phyloP scores from a whole-genome alignment of 257 asterid species.

The Solanum raphanifolium region DNA sequence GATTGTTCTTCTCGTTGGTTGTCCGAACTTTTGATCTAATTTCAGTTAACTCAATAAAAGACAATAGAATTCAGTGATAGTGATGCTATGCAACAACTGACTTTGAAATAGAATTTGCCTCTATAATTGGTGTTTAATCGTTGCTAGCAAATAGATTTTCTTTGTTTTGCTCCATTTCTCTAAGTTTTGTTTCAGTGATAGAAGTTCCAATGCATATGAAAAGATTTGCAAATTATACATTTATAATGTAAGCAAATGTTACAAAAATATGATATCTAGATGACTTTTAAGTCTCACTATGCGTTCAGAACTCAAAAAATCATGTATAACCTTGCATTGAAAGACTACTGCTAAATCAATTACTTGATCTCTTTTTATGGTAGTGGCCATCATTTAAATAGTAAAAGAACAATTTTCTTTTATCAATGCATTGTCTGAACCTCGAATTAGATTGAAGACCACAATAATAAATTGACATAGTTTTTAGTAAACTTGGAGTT shows the following conservation, averaged over 20 bases:
- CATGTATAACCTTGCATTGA: not conserved
- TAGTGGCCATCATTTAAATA: not conserved
- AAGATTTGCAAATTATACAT: not conserved
- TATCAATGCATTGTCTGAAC: not conserved
- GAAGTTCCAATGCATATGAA: not conserved
- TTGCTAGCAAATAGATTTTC: not conserved
- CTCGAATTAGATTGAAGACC: not conserved
- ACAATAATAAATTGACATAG: not conserved
- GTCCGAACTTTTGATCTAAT: not conserved
- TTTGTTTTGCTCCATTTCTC: not conserved
- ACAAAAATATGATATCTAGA: not conserved
- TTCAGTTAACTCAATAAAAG: not conserved
- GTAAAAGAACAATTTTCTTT: not conserved
- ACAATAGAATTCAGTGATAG: not conserved
- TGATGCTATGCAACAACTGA: not conserved
- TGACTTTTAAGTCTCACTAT: not conserved
- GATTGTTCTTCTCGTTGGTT: not conserved
- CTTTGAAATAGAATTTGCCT: not conserved
- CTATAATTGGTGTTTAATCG: not conserved
- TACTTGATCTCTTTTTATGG: not conserved
- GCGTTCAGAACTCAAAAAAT: not conserved
- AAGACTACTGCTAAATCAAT: not conserved
- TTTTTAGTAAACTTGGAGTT: not conserved
- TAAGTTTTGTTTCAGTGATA: not conserved
- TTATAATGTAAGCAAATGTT: not conserved